Evolutionary conservation across 2,329 filamentous ascomycete genomes (phyloP), one percentile per base, ranked within the genome.

Genomic region (Parastagonospora avenae): DNA sequence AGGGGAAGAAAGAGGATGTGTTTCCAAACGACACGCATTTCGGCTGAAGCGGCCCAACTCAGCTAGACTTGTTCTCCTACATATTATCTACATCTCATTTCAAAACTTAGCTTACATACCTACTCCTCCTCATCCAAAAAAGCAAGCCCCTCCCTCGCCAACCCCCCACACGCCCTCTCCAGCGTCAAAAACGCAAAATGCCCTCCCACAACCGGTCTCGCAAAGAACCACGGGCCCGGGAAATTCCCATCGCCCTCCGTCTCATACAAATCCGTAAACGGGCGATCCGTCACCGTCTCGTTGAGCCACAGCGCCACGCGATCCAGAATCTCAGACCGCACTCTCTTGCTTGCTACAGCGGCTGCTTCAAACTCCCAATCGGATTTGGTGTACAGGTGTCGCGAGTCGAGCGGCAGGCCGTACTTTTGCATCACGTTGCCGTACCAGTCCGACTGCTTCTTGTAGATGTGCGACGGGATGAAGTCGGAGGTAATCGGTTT

Each of bases 331-430:
- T 89, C 84, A 2, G 81, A 80, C 46, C 91, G 82, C 1, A 89
- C 88, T 50, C 80, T 76, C 68, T 83, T 82, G 60, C 85, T 86
- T 4, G 90, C 84, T 4, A 95, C 88, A 1, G 91, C 89, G 40
- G 91, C 91, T 0, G 90, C 89, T 72, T 94, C 92, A 71, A 95
- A 92, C 63, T 94, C 88, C 91, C 91, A 96, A 74, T 96, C 91
- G 28, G 88, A 91, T 76, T 96, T 96, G 30, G 90, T 88, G 73
- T 94, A 94, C 2, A 93, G 73, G 72, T 94, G 90, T 37, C 91
- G 84, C 60, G 84, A 89, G 73, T 96, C 91, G 7, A 96, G 82
- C 0, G 91, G 91, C 3, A 96, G 76, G 1, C 91, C 91, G 71
- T 93, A 95, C 63, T 84, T 86, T 71, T 95, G 90, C 59, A 90